Conservation (phyloP, 225 moss, liverwort and hornwort genomes). For the Asterella californica region DNA sequence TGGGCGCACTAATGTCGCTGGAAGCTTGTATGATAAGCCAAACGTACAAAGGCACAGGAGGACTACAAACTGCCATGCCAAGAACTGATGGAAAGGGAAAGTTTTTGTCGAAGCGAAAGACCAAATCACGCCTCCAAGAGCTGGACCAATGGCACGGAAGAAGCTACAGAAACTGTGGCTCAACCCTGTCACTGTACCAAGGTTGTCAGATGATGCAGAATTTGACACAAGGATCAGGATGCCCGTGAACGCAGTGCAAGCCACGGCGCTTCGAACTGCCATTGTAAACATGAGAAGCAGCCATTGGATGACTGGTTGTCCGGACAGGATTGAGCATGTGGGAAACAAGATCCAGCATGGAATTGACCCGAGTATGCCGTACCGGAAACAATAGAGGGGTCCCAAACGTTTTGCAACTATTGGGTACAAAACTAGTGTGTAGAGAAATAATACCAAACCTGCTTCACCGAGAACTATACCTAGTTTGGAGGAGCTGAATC, state of each 20-base stretch:
- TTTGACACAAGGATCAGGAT: conserved; percentile 81
- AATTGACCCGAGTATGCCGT: conserved; percentile 67
- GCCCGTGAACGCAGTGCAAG: conserved; percentile 77
- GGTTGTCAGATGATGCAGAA: conserved; percentile 61
- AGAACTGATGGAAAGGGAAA: conserved; percentile 71
- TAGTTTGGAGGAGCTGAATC: conserved; percentile 60
- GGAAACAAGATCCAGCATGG: conserved; percentile 79
- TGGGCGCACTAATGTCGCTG: conserved; percentile 51
- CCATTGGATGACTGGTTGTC: conserved; percentile 52
- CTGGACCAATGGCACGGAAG: conserved; percentile 80
- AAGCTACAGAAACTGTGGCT: conserved; percentile 86
- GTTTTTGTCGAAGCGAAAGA: conserved; percentile 57
- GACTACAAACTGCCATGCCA: conserved; percentile 65
- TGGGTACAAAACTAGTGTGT: conserved; percentile 63
- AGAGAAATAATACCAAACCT: conserved; percentile 67
- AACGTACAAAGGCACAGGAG: conserved; percentile 59
- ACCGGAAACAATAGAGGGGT: conserved; percentile 62
- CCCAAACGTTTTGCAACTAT: conserved; percentile 45
- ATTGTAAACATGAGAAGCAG: conserved; percentile 49
- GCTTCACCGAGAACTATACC: conserved; percentile 74
- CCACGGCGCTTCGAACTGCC: conserved; percentile 57
- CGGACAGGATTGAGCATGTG: conserved; percentile 48
- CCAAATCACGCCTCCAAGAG: conserved; percentile 70
- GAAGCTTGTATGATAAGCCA: conserved; percentile 59
- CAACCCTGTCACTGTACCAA: conserved; percentile 76